A percentile compares a stretch with the other conserved stretches of the same genome.
Evolutionary conservation across 148 eudicot species (phyloP).

Genomic region (Tetragonia tetragonoides): DNA sequence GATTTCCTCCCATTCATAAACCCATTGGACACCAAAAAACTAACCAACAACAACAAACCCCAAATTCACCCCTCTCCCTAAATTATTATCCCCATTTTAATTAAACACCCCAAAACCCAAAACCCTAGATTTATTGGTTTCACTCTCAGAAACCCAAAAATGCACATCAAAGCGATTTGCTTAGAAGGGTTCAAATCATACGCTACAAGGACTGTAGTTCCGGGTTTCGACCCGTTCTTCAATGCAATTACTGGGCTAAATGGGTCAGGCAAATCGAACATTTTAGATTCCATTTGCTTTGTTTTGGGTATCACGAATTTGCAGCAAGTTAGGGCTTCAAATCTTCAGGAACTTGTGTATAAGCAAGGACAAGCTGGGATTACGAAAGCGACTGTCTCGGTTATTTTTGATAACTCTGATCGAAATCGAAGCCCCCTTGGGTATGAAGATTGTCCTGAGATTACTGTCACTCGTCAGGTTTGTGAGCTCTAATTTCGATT

Average conservation of each 20-base stretch:
- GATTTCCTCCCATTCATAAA: background rate
- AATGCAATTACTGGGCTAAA: constrained; percentile 94
- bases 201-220: constrained; percentile 79
- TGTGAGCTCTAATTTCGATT: constrained; percentile 9
- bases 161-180: constrained; percentile 88
- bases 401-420: constrained; percentile 75
- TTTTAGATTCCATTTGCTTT: constrained; percentile 90
- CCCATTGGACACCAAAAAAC: background rate
- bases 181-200: constrained; percentile 97
- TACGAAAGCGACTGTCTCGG: constrained; percentile 89
- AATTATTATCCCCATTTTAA: background rate
- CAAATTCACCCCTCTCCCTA: background rate
- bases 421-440: constrained; percentile 85
- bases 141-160: constrained; percentile 22
- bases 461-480: constrained; percentile 98
- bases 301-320: constrained; percentile 91
- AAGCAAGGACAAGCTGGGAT: constrained; percentile 99
- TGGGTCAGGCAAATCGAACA: constrained; percentile 96
- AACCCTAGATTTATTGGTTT: constrained; percentile 26
- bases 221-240: constrained; percentile 88
- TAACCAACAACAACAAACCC: background rate
- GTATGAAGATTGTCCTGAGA: constrained; percentile 75
- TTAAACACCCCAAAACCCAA: constrained; percentile 5
- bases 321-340: constrained; percentile 97
- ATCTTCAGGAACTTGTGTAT: constrained; percentile 92